Percentiles rank a stretch among this genome's conserved stretches.
These are phyloP conservation scores for Phytophthora cactorum DNA, from an alignment of 352 stramenopile species.

Conservation along the genomic window DNA sequence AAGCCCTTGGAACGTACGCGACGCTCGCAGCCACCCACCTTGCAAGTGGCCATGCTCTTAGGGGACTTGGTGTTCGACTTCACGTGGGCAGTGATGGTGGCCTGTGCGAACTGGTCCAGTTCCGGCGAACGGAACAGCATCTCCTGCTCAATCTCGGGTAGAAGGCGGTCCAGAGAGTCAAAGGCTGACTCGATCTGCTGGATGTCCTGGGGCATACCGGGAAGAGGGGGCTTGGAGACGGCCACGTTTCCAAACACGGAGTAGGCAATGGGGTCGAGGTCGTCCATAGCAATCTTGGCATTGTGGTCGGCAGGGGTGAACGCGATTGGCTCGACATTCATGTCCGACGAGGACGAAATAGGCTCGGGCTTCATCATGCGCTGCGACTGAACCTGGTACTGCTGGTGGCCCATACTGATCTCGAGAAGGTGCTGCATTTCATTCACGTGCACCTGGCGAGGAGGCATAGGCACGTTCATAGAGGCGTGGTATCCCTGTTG, in stretches of 20 bases:
- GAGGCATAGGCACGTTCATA: slow-evolving; percentile 45
- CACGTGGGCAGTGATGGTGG: slow-evolving; percentile 34
- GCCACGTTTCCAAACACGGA: slow-evolving; percentile 51
- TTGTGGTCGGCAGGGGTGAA: slow-evolving; percentile 44
- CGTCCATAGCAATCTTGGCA: slow-evolving; percentile 51
- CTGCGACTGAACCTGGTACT: slow-evolving; percentile 26
- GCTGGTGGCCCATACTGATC: slow-evolving; percentile 69
- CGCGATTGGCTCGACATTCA: slow-evolving; percentile 74
- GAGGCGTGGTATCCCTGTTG: slow-evolving; percentile 37
- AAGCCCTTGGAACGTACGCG: slow-evolving; percentile 83
- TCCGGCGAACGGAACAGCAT: slow-evolving; percentile 57
- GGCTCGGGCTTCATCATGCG: slow-evolving; percentile 39
- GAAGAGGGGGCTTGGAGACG: slow-evolving; percentile 15
- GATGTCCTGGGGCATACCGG: slow-evolving; percentile 49
- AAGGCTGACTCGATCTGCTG: slow-evolving; percentile 78
- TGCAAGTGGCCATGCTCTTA: slow-evolving; percentile 71
- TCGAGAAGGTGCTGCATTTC: slow-evolving; percentile 66
- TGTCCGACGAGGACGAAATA: slow-evolving; percentile 26
- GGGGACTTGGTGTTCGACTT: slow-evolving; percentile 48
- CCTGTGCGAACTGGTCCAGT: slow-evolving; percentile 47
- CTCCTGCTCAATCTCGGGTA: slow-evolving; percentile 73
- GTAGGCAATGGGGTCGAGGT: slow-evolving; percentile 73
- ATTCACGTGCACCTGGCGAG: slow-evolving; percentile 48
- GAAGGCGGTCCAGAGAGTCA: slow-evolving; percentile 73
- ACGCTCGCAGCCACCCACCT: slow-evolving; percentile 62